Evolutionary conservation across 1,284 basidiomycete genomes (phyloP).

Genomic region (Austroboletus novae-zelandiae): DNA sequence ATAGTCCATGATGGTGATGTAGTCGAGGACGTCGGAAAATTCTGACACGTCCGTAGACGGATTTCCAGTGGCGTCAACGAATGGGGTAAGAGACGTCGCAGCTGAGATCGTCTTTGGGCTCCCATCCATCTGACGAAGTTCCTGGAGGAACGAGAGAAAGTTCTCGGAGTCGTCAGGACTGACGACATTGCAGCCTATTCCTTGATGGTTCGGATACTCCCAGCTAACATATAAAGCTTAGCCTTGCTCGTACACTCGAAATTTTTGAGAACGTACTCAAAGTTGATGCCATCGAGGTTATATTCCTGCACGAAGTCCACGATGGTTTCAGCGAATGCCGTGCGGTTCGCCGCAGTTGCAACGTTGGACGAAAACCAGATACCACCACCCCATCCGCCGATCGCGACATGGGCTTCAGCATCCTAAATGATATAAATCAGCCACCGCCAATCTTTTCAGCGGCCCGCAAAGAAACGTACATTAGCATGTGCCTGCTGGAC

Average conservation of each 20-base stretch:
- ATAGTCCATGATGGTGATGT: constrained; percentile 72
- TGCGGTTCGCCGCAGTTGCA: constrained; percentile 52
- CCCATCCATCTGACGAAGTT: constrained; percentile 31
- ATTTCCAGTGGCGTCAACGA: constrained; percentile 46
- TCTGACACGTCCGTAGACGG: constrained; percentile 52
- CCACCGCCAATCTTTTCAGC: not conserved
- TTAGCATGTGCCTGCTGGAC: constrained; percentile 46
- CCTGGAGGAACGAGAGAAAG: constrained; percentile 38
- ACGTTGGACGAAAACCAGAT: constrained; percentile 70
- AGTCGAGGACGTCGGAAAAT: constrained; percentile 45
- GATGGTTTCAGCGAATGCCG: constrained; percentile 66
- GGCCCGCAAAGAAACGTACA: constrained; percentile 19
- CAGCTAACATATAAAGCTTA: constrained; percentile 15
- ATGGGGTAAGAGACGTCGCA: constrained; percentile 51
- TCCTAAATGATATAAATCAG: not conserved
- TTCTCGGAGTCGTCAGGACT: constrained; percentile 40
- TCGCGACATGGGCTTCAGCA: constrained; percentile 46
- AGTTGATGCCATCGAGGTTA: constrained; percentile 18
- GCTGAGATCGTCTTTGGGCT: constrained; percentile 42
- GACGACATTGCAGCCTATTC: constrained; percentile 43
- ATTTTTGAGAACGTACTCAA: constrained; percentile 11
- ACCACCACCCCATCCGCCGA: constrained; percentile 82
- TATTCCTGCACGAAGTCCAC: constrained; percentile 58
- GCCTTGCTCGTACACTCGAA: not conserved
- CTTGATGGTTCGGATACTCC: constrained; percentile 45